A percentile compares a stretch with the other conserved stretches of the same genome.
Conservation (phyloP, 2,329 filamentous ascomycete species). For the Anthostomella pinea region DNA sequence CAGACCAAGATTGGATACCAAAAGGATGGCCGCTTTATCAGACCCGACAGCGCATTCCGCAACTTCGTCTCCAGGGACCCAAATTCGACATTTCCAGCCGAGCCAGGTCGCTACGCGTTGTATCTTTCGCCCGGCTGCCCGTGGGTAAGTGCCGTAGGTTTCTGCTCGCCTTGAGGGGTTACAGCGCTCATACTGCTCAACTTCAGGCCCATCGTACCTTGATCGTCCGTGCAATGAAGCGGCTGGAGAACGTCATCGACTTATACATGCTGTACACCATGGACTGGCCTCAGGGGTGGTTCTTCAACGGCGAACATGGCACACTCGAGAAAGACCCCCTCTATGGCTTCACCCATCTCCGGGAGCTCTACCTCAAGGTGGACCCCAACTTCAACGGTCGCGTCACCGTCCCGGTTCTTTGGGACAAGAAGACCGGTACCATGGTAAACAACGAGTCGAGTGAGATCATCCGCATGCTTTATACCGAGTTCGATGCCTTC, state of each 20-base stretch:
- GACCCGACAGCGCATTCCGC: constrained; percentile 54
- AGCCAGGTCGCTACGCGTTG: constrained; percentile 58
- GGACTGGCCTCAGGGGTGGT: constrained; percentile 59
- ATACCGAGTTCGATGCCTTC: constrained; percentile 66
- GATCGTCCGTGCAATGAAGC: constrained; percentile 71
- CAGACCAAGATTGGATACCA: constrained; percentile 28
- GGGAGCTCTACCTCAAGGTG: constrained; percentile 67
- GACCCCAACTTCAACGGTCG: constrained; percentile 66
- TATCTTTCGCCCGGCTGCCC: constrained; percentile 62
- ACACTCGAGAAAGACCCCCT: constrained; percentile 56
- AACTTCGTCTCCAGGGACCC: constrained; percentile 51
- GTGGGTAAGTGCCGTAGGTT: constrained; percentile 59
- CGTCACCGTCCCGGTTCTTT: constrained; percentile 72
- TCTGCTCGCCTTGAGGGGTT: too few species aligned
- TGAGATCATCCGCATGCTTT: constrained; percentile 84
- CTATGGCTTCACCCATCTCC: constrained; percentile 64
- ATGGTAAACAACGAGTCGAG: constrained; percentile 83
- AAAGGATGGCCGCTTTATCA: constrained; percentile 49
- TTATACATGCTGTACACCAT: constrained; percentile 68
- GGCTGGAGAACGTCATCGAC: constrained; percentile 66
- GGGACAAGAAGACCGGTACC: constrained; percentile 63
- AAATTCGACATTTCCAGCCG: constrained; percentile 52
- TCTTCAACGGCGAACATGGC: constrained; percentile 42
- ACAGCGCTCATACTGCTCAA: too few species aligned
- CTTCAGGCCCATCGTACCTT: constrained; percentile 68